Conservation (phyloP, 2,329 filamentous ascomycete species). For the Mycosphaerelloides madeirae region DNA sequence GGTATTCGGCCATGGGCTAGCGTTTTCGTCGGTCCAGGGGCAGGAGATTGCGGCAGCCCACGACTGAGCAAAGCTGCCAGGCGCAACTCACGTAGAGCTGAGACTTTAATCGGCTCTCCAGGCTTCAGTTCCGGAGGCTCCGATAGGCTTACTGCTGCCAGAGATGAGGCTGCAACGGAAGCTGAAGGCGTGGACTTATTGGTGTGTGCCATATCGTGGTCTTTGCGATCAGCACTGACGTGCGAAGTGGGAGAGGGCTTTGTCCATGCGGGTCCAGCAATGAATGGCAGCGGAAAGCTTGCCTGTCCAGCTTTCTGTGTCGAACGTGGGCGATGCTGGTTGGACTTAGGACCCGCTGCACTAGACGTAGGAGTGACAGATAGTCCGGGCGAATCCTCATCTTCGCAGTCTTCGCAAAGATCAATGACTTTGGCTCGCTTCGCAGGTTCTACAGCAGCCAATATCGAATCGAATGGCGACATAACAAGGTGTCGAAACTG, state of each 20-base stretch:
- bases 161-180: neutral
- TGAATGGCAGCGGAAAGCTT: too few species aligned
- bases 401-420: constrained; percentile 5
- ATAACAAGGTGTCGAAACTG: constrained; percentile 6
- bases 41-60: neutral
- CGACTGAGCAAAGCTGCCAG: neutral
- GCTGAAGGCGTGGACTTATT: neutral
- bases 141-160: neutral
- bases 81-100: constrained; percentile 1
- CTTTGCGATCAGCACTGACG: too few species aligned
- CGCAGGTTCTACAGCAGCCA: too few species aligned
- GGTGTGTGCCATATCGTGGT: neutral
- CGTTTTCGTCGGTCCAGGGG: neutral
- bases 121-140: constrained; percentile 11
- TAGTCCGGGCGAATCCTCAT: neutral
- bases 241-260: too few species aligned
- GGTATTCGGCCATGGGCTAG: neutral
- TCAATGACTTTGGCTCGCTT: constrained; percentile 5
- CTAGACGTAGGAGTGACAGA: neutral
- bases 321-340: neutral
- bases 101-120: constrained; percentile 6
- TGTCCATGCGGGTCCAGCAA: too few species aligned
- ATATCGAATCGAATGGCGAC: neutral
- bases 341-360: too few species aligned
- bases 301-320: neutral